Percentiles rank a stretch among this genome's conserved stretches.
phyloP scores from a whole-genome alignment of 768 basidiomycete genomes.

The Sarcodon sp. region DNA sequence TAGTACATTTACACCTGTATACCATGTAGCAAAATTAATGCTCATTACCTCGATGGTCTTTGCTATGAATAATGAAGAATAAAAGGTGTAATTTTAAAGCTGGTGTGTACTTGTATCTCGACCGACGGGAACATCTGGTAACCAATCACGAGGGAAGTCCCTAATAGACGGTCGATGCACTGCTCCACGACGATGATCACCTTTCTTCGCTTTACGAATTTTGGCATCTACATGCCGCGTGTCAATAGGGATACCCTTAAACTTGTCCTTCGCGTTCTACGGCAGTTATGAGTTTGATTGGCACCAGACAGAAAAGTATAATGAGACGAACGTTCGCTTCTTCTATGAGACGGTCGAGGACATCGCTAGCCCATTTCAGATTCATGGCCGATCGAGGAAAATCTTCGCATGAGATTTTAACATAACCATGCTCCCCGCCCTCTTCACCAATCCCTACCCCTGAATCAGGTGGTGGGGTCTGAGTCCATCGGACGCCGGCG shows the following conservation, averaged over 20 bases:
- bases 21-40: conserved; percentile 1
- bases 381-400: conserved; percentile 79
- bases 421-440: conserved; percentile 56
- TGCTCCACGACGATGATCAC: conserved; percentile 45
- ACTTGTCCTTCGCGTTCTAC: conserved; percentile 30
- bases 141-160: conserved; percentile 84
- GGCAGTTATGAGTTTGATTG: conserved; percentile 7
- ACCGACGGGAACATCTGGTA: conserved; percentile 23
- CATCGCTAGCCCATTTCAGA: conserved; percentile 88
- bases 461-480: conserved; percentile 55
- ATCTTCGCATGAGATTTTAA: conserved; percentile 87
- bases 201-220: conserved; percentile 57
- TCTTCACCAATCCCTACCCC: conserved; percentile 36
- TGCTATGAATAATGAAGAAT: not conserved
- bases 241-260: conserved; percentile 69
- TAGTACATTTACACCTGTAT: not conserved
- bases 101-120: not conserved
- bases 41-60: not conserved
- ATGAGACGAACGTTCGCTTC: conserved; percentile 68
- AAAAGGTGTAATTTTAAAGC: too few species aligned
- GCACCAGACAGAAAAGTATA: conserved; percentile 1
- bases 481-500: conserved; percentile 81
- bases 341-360: conserved; percentile 61
- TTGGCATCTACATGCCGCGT: conserved; percentile 67
- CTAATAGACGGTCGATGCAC: conserved; percentile 48